Evolutionary conservation across 257 asterid species (phyloP), one percentile per base, ranked within the genome.

Genomic region (Petrea volubilis): DNA sequence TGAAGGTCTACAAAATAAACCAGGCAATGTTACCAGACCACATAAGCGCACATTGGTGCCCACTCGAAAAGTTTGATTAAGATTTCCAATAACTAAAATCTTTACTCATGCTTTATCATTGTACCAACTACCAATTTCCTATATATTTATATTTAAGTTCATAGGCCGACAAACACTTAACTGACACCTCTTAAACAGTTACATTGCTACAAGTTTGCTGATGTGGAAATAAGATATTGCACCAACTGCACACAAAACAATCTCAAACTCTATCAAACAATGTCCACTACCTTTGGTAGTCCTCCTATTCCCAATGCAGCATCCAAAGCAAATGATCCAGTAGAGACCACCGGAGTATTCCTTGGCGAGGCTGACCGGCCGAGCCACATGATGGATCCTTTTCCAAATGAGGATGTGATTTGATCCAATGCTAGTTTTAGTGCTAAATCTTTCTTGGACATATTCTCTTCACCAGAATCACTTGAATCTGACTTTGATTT

Each of bases 381-480:
- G 50, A 95, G 92, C 99, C 98, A 95, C 98, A 95, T 92, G 43
- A 92, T 92, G 65, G 99, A 85, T 72, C 98, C 99, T 81, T 92
- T 89, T 38, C 98, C 98, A 72, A 88, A 92, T 27, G 97, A 81
- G 12, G 88, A 14, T 15, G 89, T 87, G 51, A 95, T 95, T 83
- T 90, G 97, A 78, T 95, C 96, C 63, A 95, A 31, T 25, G 99
- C 97, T 60, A 85, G 88, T 79, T 90, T 82, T 68, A 95, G 83
- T 5, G 97, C 99, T 76, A 92, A 81, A 71, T 95, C 99, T 82
- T 95, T 95, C 86, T 90, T 84, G 80, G 99, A 88, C 88, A 92
- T 46, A 78, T 82, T 82, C 81, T 90, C 98, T 36, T 95, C 98
- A 6, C 97, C 97, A 31, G 96, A 83, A 76, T 95, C 99, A 68